Conservation (phyloP, 2,329 filamentous ascomycete species). For the Chaetomium sp. region DNA sequence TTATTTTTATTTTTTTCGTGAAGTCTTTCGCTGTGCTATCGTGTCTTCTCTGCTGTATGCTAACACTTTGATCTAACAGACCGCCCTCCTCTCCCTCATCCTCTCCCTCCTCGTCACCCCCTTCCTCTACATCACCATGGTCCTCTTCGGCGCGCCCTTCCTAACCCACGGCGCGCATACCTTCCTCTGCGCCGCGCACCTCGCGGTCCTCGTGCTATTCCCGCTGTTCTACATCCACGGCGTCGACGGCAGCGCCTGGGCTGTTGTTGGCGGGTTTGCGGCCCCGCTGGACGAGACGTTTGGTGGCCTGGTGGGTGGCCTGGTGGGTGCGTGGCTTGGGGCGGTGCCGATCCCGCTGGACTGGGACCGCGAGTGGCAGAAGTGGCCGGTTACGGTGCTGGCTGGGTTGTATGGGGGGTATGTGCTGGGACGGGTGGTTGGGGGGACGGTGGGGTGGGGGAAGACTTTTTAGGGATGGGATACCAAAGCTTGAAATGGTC, state of each 20-base stretch:
- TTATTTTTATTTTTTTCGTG: too few relatives aligned
- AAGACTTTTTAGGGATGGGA: conserved; percentile 39
- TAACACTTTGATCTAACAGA: conserved; percentile 27
- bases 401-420: conserved; percentile 77
- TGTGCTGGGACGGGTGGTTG: conserved; percentile 59
- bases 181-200: conserved; percentile 70
- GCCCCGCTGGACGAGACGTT: conserved; percentile 77
- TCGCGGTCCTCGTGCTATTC: conserved; percentile 70
- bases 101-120: conserved; percentile 51
- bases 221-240: conserved; percentile 84
- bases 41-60: neutral
- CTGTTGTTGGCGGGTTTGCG: conserved; percentile 58
- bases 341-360: conserved; percentile 93
- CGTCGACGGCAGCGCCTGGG: conserved; percentile 65
- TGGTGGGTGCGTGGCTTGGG: conserved; percentile 83
- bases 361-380: conserved; percentile 99
- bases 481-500: too few relatives aligned
- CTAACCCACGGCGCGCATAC: conserved; percentile 77
- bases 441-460: conserved; percentile 45
- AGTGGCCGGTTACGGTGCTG: conserved; percentile 90
- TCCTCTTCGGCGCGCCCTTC: conserved; percentile 88
- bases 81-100: conserved; percentile 35
- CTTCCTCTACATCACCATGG: conserved; percentile 57
- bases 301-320: conserved; percentile 70
- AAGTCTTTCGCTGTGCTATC: neutral